Base-by-base conservation (phyloP, 164 flowering plant species). In the Vitis amurensis region DNA sequence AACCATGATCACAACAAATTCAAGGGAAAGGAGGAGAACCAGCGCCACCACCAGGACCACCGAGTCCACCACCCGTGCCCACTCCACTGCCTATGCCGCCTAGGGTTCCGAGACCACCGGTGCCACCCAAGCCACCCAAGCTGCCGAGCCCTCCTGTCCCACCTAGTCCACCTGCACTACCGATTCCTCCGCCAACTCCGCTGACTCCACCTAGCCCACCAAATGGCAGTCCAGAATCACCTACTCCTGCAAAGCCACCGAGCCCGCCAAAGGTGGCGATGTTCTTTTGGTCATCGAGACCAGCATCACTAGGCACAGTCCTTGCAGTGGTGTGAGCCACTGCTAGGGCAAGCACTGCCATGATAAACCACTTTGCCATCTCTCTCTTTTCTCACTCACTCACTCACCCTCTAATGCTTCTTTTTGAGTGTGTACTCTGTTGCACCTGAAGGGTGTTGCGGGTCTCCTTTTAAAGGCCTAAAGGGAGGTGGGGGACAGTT, bases 281-380 rank as follows among this genome's bases (percentile, higher is more conserved):
- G 79, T 85, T 85, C 80, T 85, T 85, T 29, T 85, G 76, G 69
- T 85, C 86, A 27, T 60, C 63, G 23, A 81, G 69, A 19, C 83
- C 83, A n/a, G 74, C 82, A 49, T 27, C 74, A 1, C 37, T 50
- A 0, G 84, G 82, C 48, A 71, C 71, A 8, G 9, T 66, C 61
- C 79, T 77, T 50, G 88, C 80, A 30, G 73, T 23, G 65, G 75
- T 53, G 8, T 67, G 64, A n/a, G 29, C 73, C 55, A 48, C 70
- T 51, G 50, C 66, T 10, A 74, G 70, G 9, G 74, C 73, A 64
- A 80, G 62, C 52, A 70, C 73, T 9, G 81, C 56, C 55, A 67
- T 19, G 3, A 72, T 13, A 17, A 30, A 55, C 70, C 59, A 75
- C 73, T 50, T 77, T 12, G 78, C 80, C 83, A 78, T 80, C 67